Conservation (phyloP, 169 alveolate genomes). For the Plasmodium falciparum region DNA sequence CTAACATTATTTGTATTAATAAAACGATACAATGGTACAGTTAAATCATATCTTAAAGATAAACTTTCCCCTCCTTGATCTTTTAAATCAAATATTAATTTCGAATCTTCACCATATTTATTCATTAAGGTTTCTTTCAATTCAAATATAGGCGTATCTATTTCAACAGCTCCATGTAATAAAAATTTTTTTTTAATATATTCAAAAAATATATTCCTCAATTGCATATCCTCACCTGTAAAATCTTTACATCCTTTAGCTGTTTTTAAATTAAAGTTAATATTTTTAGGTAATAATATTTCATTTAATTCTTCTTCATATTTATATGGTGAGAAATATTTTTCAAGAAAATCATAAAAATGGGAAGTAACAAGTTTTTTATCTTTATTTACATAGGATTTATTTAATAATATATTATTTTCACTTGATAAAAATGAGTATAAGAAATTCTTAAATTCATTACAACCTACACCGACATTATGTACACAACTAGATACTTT, state of each 20-base stretch:
- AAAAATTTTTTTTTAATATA: constrained; percentile 90
- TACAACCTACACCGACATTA: constrained; percentile 64
- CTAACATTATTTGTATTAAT: constrained; percentile 91
- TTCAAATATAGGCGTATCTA: constrained; percentile 99
- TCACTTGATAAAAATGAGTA: constrained; percentile 31
- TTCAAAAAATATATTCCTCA: constrained; percentile 91
- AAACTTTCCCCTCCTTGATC: constrained; percentile 98
- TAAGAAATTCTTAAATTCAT: constrained; percentile 67
- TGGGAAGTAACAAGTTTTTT: constrained; percentile 12
- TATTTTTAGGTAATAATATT: constrained; percentile 82
- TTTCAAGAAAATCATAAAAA: constrained; percentile 2
- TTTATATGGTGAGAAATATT: constrained; percentile 26
- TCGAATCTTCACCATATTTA: constrained; percentile 97
- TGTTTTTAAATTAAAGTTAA: constrained; percentile 89
- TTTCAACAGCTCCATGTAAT: constrained; percentile 97
- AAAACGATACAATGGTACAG: constrained; percentile 98
- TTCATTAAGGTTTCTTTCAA: constrained; percentile 95
- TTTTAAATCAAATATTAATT: constrained; percentile 95
- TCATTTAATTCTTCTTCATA: constrained; percentile 31
- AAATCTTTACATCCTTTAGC: constrained; percentile 97
- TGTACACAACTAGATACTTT: constrained; percentile 55
- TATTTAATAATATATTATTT: background rate
- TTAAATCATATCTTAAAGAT: constrained; percentile 96
- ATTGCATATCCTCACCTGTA: constrained; percentile 93
- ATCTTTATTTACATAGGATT: constrained; percentile 13